Percentiles rank a stretch among this genome's conserved stretches.
phyloP scores from a whole-genome alignment of 768 basidiomycete genomes.

The Pleurotus eryngii region DNA sequence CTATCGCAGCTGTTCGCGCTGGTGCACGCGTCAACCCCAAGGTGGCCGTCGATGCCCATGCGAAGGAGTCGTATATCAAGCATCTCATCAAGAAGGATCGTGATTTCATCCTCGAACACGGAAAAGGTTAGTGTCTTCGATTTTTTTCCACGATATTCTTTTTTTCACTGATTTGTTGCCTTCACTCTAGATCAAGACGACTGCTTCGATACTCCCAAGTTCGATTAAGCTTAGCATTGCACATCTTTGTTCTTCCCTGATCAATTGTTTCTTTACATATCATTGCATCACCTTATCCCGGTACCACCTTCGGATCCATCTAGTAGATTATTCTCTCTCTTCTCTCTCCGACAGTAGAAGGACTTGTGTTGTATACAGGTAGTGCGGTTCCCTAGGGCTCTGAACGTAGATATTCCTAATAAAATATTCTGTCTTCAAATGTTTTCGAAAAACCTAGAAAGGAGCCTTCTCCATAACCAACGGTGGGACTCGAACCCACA shows the following conservation, averaged over 20 bases:
- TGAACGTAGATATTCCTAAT: no score
- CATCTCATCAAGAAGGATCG: constrained; percentile 61
- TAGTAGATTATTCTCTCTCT: no score
- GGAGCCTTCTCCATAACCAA: constrained; percentile 10
- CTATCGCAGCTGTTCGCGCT: constrained; percentile 55
- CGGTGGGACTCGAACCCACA: constrained; percentile 24
- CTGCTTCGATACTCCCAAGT: constrained; percentile 45
- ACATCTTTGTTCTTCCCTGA: no score
- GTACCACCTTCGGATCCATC: no score
- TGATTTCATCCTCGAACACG: constrained; percentile 57
- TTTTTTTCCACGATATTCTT: neutral
- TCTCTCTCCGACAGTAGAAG: no score
- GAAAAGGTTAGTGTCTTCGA: constrained; percentile 41
- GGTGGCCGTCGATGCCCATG: constrained; percentile 57
- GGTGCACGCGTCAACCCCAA: constrained; percentile 49
- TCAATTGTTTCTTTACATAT: no score
- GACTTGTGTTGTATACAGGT: no score
- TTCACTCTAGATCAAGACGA: constrained; percentile 36
- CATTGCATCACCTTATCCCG: no score
- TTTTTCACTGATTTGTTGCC: neutral
- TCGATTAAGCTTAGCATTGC: constrained; percentile 20
- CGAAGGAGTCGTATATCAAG: constrained; percentile 50
- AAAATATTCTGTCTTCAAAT: no score
- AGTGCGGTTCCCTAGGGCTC: no score
- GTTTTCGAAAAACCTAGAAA: neutral